Base-by-base conservation (phyloP, 2,329 filamentous ascomycete genomes). In the Erysiphe neolycopersici region DNA sequence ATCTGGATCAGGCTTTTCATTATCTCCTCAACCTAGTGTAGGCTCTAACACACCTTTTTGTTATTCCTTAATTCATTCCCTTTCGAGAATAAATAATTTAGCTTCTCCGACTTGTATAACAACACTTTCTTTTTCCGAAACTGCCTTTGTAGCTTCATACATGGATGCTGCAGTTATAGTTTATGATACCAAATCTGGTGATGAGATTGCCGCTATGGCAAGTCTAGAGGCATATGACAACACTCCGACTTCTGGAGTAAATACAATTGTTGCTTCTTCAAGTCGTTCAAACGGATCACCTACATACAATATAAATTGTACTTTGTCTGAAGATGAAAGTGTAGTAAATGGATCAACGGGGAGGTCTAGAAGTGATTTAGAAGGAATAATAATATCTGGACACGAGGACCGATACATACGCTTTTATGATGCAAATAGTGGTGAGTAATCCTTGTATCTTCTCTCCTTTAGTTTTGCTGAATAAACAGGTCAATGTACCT, bases 371-470 rank as follows among this genome's bases (percentile, higher is more conserved):
- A 82, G 78, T 45, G 79, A 79, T 31, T 76, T 93, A 0, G 85
- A 94, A 59, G 89, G 89, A 12, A 81, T 91, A 18, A 80, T 98
- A 46, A 94, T 98, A 50, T 91, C 81, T 48, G 89, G 89, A 50
- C 87, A 98, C 57, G 89, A 98, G 64, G 89, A 98, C 62, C 76
- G 81, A 52, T 94, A 84, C 55, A 84, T 98, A 52, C 71, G 87
- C 51, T 93, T 98, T 67, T 98, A 93, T 59, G 89, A 98, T 65
- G 89, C 89, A 49, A 95, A 98, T 58, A 93, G 83, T 62, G 89
- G 89, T 95, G 78, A 61, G 81, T 72, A 37, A 16, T 30, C 30
- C n/a, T 19, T 37, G 1, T 9, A 12, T 37, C 1, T 30, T 43
- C 14, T 16, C 5, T 41, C 22, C 13, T 22, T 36, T 13, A 30